These are phyloP conservation scores for Dunaliella sp. DNA, from an alignment of 139 green algal genomes.

Conservation along the genomic window DNA sequence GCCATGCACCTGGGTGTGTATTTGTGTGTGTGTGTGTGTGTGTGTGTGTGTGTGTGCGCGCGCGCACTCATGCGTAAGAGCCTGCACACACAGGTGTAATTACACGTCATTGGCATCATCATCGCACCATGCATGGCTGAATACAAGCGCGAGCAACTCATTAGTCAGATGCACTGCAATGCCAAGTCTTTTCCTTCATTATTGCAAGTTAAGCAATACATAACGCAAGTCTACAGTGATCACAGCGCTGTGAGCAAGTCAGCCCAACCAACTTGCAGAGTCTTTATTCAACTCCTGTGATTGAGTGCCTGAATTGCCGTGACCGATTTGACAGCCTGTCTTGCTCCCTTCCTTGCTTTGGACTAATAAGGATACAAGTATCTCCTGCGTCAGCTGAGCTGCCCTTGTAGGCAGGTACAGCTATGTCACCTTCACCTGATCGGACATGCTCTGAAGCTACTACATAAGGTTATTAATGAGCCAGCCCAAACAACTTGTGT, in stretches of 20 bases:
- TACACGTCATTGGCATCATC: too few species aligned
- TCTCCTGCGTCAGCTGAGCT: too few species aligned
- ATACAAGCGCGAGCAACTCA: background rate
- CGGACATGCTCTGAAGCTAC: background rate
- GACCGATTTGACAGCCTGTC: too few species aligned
- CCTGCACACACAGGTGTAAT: background rate
- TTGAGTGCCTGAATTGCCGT: too few species aligned
- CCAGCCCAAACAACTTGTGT: background rate
- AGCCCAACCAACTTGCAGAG: too few species aligned
- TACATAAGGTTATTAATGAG: background rate
- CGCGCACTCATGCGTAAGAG: background rate
- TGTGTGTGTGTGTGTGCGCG: background rate
- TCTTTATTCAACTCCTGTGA: too few species aligned
- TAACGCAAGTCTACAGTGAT: background rate
- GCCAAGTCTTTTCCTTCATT: too few species aligned
- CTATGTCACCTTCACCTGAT: too few species aligned
- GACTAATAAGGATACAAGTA: background rate
- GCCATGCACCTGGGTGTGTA: background rate
- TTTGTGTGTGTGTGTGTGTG: background rate
- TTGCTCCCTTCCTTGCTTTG: background rate
- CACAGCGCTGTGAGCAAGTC: too few species aligned
- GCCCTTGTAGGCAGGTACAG: background rate
- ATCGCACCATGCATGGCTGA: too few species aligned
- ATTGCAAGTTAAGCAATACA: too few species aligned
- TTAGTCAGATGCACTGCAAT: background rate